Percentiles rank a stretch among this genome's conserved stretches.
Conservation (phyloP, 805 yeast genomes). For the Babjeviella inositovora region DNA sequence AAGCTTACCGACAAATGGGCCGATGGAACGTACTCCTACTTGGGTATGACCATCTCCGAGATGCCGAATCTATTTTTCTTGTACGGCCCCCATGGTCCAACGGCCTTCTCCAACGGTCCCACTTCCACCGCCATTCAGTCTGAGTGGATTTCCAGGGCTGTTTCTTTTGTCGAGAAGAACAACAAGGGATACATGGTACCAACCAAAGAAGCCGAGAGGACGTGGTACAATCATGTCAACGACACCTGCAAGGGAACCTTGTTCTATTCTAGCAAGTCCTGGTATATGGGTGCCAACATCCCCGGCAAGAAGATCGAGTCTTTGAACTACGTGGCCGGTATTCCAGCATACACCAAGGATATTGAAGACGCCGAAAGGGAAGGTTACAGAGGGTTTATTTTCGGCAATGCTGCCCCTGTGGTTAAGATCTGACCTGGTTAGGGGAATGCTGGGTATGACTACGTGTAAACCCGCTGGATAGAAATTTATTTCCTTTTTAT, state of each 20-base stretch:
- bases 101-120: conserved; percentile 12
- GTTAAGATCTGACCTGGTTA: no score
- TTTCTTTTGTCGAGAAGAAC: conserved; percentile 4
- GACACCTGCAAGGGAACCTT: conserved; percentile 6
- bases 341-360: no score
- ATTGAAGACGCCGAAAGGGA: no score
- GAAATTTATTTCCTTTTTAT: no score
- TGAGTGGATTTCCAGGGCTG: conserved; percentile 6
- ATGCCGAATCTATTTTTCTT: conserved; percentile 12
- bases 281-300: conserved; percentile 13
- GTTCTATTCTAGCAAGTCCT: conserved; percentile 7
- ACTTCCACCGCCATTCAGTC: conserved; percentile 9
- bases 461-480: no score
- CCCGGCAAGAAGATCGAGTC: conserved; percentile 10
- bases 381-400: no score
- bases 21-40: conserved; percentile 8
- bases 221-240: conserved; percentile 6
- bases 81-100: conserved; percentile 14
- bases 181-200: no score
- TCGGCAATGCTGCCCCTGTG: no score
- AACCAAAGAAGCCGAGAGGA: conserved; percentile 7
- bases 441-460: no score
- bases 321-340: conserved; percentile 7
- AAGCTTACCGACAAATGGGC: conserved; percentile 8
- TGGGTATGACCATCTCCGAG: conserved; percentile 8